Base-by-base conservation (phyloP, 352 stramenopile genomes). In the Globisporangium nunn region DNA sequence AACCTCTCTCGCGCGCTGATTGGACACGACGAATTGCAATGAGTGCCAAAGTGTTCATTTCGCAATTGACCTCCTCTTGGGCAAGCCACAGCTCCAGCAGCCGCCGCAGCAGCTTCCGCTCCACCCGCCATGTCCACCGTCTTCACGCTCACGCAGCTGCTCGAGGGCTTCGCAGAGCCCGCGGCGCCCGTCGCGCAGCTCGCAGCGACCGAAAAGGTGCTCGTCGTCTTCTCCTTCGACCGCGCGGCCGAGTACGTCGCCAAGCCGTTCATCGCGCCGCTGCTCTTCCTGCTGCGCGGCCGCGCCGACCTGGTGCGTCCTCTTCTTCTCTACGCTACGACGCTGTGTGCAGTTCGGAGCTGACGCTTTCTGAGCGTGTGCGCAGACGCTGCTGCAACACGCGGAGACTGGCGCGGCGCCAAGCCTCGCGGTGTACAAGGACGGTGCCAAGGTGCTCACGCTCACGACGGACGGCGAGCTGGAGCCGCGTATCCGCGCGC, bases 281-380 rank as follows among this genome's bases (percentile, higher is more conserved):
- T 89, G 37, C 63, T 65, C 47, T 87, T 87, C 67, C 67, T 90
- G 56, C 72, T 92, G 54, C 70, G 72, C 45, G 70, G 71, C 23
- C 79, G 82, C 63, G 64, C 67, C n/a, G 79, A 87, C 52, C 61
- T 90, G 50, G 77, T 91, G 70, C 46, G 50, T 52, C 17, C 15
- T 60, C 35, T 45, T 28, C 28, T 5, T 17, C 28, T 37, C 7
- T 37, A 6, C 23, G 4, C 31, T 23, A 30, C 44, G 7, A 30
- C 28, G 8, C 2, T 35, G 3, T 2, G 23, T 50, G 23, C 23
- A 8, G 4, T 1, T 23, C 11, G 35, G 1, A 41, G 35, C 35
- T 41, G 35, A 41, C 35, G 35, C 49, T 54, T 47, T 37, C 23
- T 23, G 23, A 23, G 28, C 60, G 29, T 23, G 45, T 28, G 15